Base-by-base conservation (phyloP, 257 asterid genomes). In the Capsicum rhomboideum region DNA sequence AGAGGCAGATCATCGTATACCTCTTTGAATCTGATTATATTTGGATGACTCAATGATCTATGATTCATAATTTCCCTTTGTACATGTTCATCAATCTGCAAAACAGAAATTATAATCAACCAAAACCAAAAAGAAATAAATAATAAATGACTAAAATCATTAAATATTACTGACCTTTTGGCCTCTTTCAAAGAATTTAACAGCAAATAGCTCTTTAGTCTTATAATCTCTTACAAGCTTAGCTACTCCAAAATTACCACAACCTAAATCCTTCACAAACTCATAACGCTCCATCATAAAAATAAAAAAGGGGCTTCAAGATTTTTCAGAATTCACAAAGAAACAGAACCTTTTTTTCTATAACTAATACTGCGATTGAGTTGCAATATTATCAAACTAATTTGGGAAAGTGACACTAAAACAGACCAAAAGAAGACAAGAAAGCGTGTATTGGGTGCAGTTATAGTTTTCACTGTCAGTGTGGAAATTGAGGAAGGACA, bases 1-100 rank as follows among this genome's bases (percentile, higher is more conserved):
- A 80, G 37, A 20, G n/a, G 49, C 34, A 37, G 20, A n/a, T n/a
- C n/a, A 42, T 31, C 37, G 6, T 13, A 6, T 53, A 91, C 97
- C 95, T 95, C 97, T 85, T 92, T 95, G 90, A 93, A 95, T 46
- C 97, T 93, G 86, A 95, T 92, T 29, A 95, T 95, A 78, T 95
- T 95, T 9, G 97, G 97, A 85, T 95, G 97, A 6, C 91, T 88
- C 83, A 95, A 94, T 8, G 97, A 93, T 82, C 97, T 86, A 87
- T 92, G 97, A 80, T 95, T 93, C 37, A 95, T 92, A 42, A 95
- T 95, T 75, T 94, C 98, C 81, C 98, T 88, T 1, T 93, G 97
- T 20, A 93, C 97, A 84, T 94, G 92, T 82, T 90, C 98, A 85
- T 94, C 97, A 83, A 93, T 93, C 97, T 93, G 90, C 89, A n/a